These are phyloP conservation scores for Russula foetens DNA, from an alignment of 768 basidiomycete species.

Conservation along the genomic window DNA sequence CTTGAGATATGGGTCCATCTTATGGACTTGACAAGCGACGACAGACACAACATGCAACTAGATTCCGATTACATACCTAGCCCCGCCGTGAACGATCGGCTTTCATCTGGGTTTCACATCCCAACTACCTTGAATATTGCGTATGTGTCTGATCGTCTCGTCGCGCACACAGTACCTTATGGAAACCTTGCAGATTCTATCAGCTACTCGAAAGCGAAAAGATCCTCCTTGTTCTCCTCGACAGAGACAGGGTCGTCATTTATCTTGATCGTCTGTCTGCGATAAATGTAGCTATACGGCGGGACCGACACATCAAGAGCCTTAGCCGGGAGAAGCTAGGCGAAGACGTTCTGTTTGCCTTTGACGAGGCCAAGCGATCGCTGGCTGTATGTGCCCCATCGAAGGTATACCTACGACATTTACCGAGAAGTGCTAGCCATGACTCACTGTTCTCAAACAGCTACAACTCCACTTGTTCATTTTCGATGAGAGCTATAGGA, in stretches of 20 bases:
- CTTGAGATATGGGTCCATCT: background rate
- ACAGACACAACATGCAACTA: slow-evolving; percentile 11
- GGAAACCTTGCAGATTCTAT: background rate
- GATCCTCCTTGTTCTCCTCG: slow-evolving; percentile 6
- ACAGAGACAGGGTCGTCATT: slow-evolving; percentile 2
- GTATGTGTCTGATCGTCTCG: background rate
- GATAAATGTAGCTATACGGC: background rate
- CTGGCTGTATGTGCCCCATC: slow-evolving; percentile 37
- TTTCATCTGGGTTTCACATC: background rate
- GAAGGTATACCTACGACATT: slow-evolving; percentile 29
- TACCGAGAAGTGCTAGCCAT: background rate
- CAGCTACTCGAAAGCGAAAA: slow-evolving; percentile 11
- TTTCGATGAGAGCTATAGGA: slow-evolving; percentile 37
- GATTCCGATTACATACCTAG: slow-evolving; percentile 7
- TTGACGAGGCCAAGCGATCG: slow-evolving; percentile 44
- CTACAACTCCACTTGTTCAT: slow-evolving; percentile 37
- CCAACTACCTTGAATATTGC: background rate
- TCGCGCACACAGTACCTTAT: background rate
- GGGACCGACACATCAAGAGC: background rate
- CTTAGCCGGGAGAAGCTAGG: slow-evolving; percentile 43
- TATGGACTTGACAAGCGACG: slow-evolving; percentile 3
- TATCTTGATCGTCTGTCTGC: slow-evolving; percentile 9
- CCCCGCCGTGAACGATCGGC: slow-evolving; percentile 3
- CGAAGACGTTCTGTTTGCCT: slow-evolving; percentile 37
- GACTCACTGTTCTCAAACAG: slow-evolving; percentile 7